These are phyloP conservation scores for Claviceps digitariae DNA, from an alignment of 2,329 filamentous ascomycete genomes.

Conservation along the genomic window DNA sequence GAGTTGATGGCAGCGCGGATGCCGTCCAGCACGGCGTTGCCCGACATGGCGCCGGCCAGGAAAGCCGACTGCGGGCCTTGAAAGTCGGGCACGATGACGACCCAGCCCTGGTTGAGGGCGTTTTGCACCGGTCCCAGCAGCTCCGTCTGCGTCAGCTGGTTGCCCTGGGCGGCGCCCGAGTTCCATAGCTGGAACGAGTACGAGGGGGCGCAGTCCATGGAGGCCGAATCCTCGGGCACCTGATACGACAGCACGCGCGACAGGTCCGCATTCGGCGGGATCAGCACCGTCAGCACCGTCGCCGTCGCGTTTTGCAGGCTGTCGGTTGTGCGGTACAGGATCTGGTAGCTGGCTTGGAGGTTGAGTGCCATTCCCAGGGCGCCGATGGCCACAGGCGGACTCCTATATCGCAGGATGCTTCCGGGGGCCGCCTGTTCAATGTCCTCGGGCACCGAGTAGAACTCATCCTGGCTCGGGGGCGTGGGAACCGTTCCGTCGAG, in stretches of 20 bases:
- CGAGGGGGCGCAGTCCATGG: constrained; percentile 20
- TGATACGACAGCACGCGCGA: constrained; percentile 27
- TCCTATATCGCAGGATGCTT: background rate
- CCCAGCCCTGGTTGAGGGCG: constrained; percentile 28
- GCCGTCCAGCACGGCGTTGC: constrained; percentile 28
- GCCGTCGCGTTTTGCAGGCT: constrained; percentile 20
- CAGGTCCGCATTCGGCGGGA: constrained; percentile 19
- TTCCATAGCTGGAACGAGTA: constrained; percentile 11
- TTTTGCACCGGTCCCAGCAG: constrained; percentile 10
- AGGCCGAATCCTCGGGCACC: constrained; percentile 25
- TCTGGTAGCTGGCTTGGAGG: constrained; percentile 15
- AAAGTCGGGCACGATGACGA: constrained; percentile 34
- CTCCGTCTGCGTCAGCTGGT: constrained; percentile 14
- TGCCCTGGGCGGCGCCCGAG: constrained; percentile 15
- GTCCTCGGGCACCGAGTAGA: background rate
- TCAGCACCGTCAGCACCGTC: constrained; percentile 25
- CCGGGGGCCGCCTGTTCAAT: background rate
- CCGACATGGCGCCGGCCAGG: constrained; percentile 24
- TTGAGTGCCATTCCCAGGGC: background rate
- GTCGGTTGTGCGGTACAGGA: constrained; percentile 27
- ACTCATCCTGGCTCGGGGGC: background rate
- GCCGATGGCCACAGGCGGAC: background rate
- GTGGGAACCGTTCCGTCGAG: background rate
- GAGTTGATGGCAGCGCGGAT: constrained; percentile 26
- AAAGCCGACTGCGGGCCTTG: constrained; percentile 30